A percentile compares a stretch with the other conserved stretches of the same genome.
phyloP scores from a whole-genome alignment of 768 basidiomycete species.

The Sutorius australiensis region DNA sequence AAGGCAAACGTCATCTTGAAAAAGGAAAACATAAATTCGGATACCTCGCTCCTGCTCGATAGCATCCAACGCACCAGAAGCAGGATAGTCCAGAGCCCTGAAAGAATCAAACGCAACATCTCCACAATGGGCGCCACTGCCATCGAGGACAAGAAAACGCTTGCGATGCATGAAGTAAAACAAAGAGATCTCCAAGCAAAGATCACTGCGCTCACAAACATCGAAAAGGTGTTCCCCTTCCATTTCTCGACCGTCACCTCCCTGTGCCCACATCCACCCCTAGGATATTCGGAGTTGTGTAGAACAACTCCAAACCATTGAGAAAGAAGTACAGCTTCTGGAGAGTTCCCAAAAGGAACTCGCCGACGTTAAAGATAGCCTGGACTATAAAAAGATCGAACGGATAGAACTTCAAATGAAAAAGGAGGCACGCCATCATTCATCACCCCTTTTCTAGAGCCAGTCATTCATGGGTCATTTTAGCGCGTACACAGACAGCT shows the following conservation, averaged over 20 bases:
- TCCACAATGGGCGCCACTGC: slow-evolving; percentile 65
- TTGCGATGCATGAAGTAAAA: slow-evolving; percentile 66
- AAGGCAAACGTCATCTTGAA: slow-evolving; percentile 60
- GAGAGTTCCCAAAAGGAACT: slow-evolving; percentile 65
- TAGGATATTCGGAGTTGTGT: slow-evolving; percentile 70
- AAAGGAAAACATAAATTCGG: slow-evolving; percentile 64
- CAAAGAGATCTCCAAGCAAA: slow-evolving; percentile 74
- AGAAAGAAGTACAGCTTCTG: slow-evolving; percentile 62
- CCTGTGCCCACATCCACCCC: background rate
- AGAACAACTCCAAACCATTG: slow-evolving; percentile 73
- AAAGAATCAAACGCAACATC: slow-evolving; percentile 82
- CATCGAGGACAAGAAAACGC: slow-evolving; percentile 64
- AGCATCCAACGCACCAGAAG: slow-evolving; percentile 59
- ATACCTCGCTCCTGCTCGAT: slow-evolving; percentile 57
- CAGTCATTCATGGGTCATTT: background rate
- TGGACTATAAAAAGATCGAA: slow-evolving; percentile 74
- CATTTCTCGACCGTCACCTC: background rate
- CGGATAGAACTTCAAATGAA: slow-evolving; percentile 62
- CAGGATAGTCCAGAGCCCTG: slow-evolving; percentile 88
- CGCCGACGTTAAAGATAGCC: slow-evolving; percentile 60
- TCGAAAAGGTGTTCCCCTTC: slow-evolving; percentile 62
- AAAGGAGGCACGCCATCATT: slow-evolving; percentile 51
- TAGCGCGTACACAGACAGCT: slow-evolving; percentile 83
- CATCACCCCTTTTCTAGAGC: background rate
- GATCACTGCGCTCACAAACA: slow-evolving; percentile 61